Evolutionary conservation across 192 early-diverging fungal species (phyloP).

Genomic region (Rhizophlyctis rosea): DNA sequence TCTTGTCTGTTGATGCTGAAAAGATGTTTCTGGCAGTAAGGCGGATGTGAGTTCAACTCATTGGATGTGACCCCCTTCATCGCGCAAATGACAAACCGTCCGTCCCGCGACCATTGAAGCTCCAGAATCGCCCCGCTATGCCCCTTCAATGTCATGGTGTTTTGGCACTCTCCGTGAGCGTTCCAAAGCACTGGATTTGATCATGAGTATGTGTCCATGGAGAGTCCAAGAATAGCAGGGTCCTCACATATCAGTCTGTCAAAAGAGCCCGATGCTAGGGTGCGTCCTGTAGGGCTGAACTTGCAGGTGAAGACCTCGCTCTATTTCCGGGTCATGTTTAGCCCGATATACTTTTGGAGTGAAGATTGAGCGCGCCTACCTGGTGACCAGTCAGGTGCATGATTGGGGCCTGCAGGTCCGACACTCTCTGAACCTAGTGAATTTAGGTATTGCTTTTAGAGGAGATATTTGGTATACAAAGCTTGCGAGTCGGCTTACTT

Average conservation of each 20-base stretch:
- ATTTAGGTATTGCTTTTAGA: background rate
- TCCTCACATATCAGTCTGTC: constrained; percentile 79
- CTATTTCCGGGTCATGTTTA: background rate
- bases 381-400: constrained; percentile 83
- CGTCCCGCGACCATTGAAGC: constrained; percentile 86
- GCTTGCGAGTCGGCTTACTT: constrained; percentile 10
- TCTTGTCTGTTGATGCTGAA: constrained; percentile 78
- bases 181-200: constrained; percentile 79
- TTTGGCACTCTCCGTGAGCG: constrained; percentile 84
- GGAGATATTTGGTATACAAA: constrained; percentile 4
- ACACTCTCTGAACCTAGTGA: constrained; percentile 58
- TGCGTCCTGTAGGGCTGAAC: constrained; percentile 82
- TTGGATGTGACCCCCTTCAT: background rate
- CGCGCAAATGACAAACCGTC: constrained; percentile 37
- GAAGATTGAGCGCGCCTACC: background rate
- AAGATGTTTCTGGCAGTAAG: constrained; percentile 59
- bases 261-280: constrained; percentile 76
- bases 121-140: constrained; percentile 84
- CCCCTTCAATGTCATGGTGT: constrained; percentile 84
- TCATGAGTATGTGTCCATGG: background rate
- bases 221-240: background rate
- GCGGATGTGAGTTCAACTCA: background rate
- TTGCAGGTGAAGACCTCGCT: constrained; percentile 79
- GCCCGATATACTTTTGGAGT: too few species aligned
- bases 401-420: constrained; percentile 76